Evolutionary conservation across 208 protist genomes (phyloP), one percentile per base, ranked within the genome.

Genomic region (Leishmania arabica): DNA sequence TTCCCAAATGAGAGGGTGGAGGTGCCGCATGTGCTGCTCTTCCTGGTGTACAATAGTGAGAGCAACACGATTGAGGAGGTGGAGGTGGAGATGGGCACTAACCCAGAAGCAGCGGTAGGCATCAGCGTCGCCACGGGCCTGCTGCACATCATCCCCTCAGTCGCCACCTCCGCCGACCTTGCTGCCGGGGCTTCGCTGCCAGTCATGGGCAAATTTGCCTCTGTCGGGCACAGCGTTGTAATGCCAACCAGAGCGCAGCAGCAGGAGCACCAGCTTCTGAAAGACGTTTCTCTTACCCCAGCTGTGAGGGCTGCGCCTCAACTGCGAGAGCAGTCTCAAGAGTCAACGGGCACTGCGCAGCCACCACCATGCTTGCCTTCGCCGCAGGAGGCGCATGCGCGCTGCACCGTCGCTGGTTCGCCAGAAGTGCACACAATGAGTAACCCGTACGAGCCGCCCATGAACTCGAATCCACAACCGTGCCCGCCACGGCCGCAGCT

Each of bases 1-100:
- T 86, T 77, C 40, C 79, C 84, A 4, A 40, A 37, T 53, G 77
- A 83, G 73, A 54, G 40, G 7, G 77, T 81, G 9, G 72, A 58
- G 9, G 73, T 89, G 13, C 73, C 91, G n/a, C 88, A 93, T 79
- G 83, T 77, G 49, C 75, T 97, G 27, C 78, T 95, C 24, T 79
- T 97, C 21, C 84, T 97, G 5, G 66, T 97, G 13, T 97, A 95
- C 85, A 89, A 98, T 80, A 84, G 87, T 45, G 88, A 89, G 49
- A 85, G 71, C 56, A 96, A 95, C 81, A 84, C 86, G 5, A 84
- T 97, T 45, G 84, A 89, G 85, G 92, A 96, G 79, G 90, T 97
- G 78, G 68, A 82, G 40, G 77, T 96, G 54, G 88, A 96, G 40
- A 87, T 98, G 80, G 86, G 84, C n/a, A 71, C 76, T 6, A 75